Evolutionary conservation across 257 asterid genomes (phyloP).

Genomic region (Solanum habrochaites): DNA sequence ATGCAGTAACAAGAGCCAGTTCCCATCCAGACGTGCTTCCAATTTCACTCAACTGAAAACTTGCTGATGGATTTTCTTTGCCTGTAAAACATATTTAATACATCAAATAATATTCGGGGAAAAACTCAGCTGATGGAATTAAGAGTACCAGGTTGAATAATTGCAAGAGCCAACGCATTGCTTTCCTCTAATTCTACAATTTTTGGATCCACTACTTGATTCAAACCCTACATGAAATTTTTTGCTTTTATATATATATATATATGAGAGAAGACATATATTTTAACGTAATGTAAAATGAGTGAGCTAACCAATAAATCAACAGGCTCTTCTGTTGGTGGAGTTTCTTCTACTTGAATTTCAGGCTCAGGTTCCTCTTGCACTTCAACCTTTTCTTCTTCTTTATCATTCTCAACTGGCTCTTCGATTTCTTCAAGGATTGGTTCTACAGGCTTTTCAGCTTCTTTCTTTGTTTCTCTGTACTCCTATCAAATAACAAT

Average conservation of each 20-base stretch:
- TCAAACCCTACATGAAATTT: constrained; percentile 35
- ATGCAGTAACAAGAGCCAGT: constrained; percentile 61
- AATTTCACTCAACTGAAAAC: constrained; percentile 15
- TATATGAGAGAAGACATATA: not conserved
- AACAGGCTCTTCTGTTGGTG: constrained; percentile 27
- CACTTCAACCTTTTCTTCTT: constrained; percentile 1
- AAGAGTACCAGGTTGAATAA: constrained; percentile 48
- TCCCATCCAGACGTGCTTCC: constrained; percentile 72
- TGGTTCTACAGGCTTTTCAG: constrained; percentile 16
- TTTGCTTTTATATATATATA: not conserved
- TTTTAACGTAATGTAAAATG: too few species aligned
- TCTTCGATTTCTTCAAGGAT: constrained; percentile 11
- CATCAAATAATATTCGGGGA: not conserved
- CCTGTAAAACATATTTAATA: constrained; percentile 16
- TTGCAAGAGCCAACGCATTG: constrained; percentile 78
- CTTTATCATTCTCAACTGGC: constrained; percentile 10
- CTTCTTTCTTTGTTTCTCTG: constrained; percentile 30
- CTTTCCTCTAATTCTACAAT: constrained; percentile 46
- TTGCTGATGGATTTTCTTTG: constrained; percentile 11
- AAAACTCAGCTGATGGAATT: not conserved
- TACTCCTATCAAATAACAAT: constrained; percentile 31
- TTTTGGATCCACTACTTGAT: constrained; percentile 37
- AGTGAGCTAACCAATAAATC: constrained; percentile 51
- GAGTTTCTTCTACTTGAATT: constrained; percentile 14
- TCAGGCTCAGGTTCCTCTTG: constrained; percentile 17